Evolutionary conservation across 768 basidiomycete species (phyloP).

Genomic region (Collybiopsis confluens): DNA sequence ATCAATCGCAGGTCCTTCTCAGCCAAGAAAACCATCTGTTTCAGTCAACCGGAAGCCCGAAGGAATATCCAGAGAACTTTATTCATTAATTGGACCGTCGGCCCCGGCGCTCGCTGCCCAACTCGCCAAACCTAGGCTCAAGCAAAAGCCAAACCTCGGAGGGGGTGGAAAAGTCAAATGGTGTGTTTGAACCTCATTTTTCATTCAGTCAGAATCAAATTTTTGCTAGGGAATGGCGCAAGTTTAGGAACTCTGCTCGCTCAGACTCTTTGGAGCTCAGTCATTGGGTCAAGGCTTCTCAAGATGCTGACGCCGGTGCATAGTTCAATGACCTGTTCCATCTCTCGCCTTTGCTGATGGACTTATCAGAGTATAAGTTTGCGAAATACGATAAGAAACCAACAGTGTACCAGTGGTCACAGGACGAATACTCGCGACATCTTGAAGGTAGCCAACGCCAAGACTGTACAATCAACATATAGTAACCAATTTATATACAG

Average conservation of each 20-base stretch:
- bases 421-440: conserved; percentile 82
- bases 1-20: conserved; percentile 40
- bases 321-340: conserved; percentile 4
- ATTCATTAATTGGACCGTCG: conserved; percentile 91
- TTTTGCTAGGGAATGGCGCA: conserved; percentile 63
- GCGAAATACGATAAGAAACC: conserved; percentile 76
- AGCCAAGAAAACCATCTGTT: conserved; percentile 40
- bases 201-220: conserved; percentile 1
- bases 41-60: conserved; percentile 64
- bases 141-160: conserved; percentile 79
- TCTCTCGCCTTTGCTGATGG: neutral
- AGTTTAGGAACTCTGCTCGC: conserved; percentile 72
- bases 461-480: neutral
- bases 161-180: conserved; percentile 65
- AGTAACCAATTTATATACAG: conserved; percentile 31
- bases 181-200: conserved; percentile 32
- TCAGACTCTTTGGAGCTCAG: conserved; percentile 61
- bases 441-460: conserved; percentile 52
- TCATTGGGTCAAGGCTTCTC: conserved; percentile 78
- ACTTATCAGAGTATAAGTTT: conserved; percentile 65
- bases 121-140: conserved; percentile 76
- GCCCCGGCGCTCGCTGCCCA: conserved; percentile 82
- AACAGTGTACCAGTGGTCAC: conserved; percentile 65
- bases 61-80: conserved; percentile 90
- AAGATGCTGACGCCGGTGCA: conserved; percentile 54